Base-by-base conservation (phyloP, 805 yeast species). In the Sugiyamaella marilandica region DNA sequence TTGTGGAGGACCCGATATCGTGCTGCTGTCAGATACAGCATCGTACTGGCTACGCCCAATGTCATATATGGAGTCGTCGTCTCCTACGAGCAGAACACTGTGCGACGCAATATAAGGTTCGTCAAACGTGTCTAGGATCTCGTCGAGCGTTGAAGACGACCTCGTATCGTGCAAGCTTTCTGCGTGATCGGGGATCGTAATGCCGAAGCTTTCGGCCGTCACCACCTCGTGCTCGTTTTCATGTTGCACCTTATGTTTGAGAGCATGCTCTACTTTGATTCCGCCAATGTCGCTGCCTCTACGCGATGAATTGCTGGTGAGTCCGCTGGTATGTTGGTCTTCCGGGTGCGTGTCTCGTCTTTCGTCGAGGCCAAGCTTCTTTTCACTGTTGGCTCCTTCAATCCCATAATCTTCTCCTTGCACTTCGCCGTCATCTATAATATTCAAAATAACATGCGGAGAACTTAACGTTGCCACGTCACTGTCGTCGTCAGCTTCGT, bases 131-230 rank as follows among this genome's bases (percentile, higher is more conserved):
- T 62, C 65, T 2, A 62, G 50, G 13, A 62, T 62, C 5, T 51
- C 59, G 35, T 62, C 65, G 21, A 62, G 49, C 2, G 65, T 60
- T 8, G 65, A 62, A 3, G 63, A 53, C 2, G 62, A 58, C 19
- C 61, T 56, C 4, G 62, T 57, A 31, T 57, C 54, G 14, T 47
- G 32, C n/a, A 51, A 14, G 43, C 13, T 39, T 5, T 39, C 43
- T 10, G 13, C 24, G 19, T 39, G 19, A 5, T 39, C 43, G 24
- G 43, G 43, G 3, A 39, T 39, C 5, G 43, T 39, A 9, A 39
- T 39, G 14, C 43, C 43, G 19, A 39, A 43, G 26, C 50, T 11
- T 21, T 44, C 37, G 36, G 44, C 29, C 24, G 34, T 41, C 4
- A 29, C 36, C 13, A 10, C 13, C 10, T 19, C 51, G 29, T 47